Conservation (phyloP, 2,329 filamentous ascomycete species). For the Monilinia laxa region DNA sequence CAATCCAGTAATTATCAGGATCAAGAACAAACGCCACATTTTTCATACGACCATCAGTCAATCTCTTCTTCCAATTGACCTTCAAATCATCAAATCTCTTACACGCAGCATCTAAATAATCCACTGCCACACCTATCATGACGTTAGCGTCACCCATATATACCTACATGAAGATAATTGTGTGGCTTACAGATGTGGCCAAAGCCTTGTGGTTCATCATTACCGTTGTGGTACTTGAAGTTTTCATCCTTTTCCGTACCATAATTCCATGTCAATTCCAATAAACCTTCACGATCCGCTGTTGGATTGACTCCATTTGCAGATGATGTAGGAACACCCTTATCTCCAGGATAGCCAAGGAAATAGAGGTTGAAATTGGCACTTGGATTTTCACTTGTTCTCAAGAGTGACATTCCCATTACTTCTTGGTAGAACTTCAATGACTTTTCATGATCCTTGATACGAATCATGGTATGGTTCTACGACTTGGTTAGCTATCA, state of each 20-base stretch:
- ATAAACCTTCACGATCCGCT: conserved; percentile 73
- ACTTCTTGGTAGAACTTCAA: conserved; percentile 81
- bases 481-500: conserved; percentile 36
- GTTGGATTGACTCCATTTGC: conserved; percentile 57
- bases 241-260: conserved; percentile 80
- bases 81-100: conserved; percentile 77
- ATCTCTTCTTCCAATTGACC: conserved; percentile 90
- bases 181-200: conserved; percentile 77
- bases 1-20: conserved; percentile 81
- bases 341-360: conserved; percentile 69
- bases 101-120: conserved; percentile 86
- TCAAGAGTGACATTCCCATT: conserved; percentile 82
- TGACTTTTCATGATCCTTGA: conserved; percentile 76
- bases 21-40: conserved; percentile 90
- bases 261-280: conserved; percentile 87
- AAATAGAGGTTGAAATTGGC: conserved; percentile 90
- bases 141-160: conserved; percentile 10
- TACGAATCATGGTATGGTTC: conserved; percentile 93
- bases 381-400: conserved; percentile 67
- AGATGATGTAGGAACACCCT: conserved; percentile 53
- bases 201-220: conserved; percentile 87
- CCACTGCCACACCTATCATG: conserved; percentile 69
- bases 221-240: conserved; percentile 91
- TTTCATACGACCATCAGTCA: conserved; percentile 91
- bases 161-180: background rate